Percentiles rank a stretch among this genome's conserved stretches.
Evolutionary conservation across 805 yeast genomes (phyloP).

Genomic region (Ogataea ramenticola): DNA sequence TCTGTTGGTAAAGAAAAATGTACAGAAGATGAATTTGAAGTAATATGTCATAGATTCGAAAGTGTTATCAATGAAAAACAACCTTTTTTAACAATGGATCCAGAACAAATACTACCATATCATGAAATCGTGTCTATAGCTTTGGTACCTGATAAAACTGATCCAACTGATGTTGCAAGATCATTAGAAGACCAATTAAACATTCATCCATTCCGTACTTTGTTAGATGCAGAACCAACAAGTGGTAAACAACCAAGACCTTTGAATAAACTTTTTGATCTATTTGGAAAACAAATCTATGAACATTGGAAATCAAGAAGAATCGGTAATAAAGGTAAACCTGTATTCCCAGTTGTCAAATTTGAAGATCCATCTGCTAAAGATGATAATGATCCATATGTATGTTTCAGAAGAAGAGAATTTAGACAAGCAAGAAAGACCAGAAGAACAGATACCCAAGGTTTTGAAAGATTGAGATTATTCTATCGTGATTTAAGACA

Average conservation of each 20-base stretch:
- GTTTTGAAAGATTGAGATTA: slow-evolving; percentile 72
- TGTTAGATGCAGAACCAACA: slow-evolving; percentile 42
- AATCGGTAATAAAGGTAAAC: slow-evolving; percentile 58
- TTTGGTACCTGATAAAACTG: slow-evolving; percentile 34
- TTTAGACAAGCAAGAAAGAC: slow-evolving; percentile 94
- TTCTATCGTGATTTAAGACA: slow-evolving; percentile 70
- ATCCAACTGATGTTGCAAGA: slow-evolving; percentile 52
- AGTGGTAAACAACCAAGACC: slow-evolving; percentile 35
- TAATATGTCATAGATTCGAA: slow-evolving; percentile 68
- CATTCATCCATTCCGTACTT: slow-evolving; percentile 49
- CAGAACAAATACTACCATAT: slow-evolving; percentile 61
- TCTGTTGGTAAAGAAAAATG: slow-evolving; percentile 33
- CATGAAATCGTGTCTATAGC: slow-evolving; percentile 58
- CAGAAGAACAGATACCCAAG: slow-evolving; percentile 85
- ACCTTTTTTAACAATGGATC: slow-evolving; percentile 84
- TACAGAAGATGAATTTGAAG: slow-evolving; percentile 82
- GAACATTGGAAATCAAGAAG: slow-evolving; percentile 78
- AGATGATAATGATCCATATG: slow-evolving; percentile 91
- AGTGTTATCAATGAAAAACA: slow-evolving; percentile 69
- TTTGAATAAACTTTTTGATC: slow-evolving; percentile 38
- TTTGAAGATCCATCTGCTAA: slow-evolving; percentile 77
- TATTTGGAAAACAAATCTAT: slow-evolving; percentile 63
- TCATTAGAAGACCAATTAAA: slow-evolving; percentile 49
- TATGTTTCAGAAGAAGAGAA: slow-evolving; percentile 92
- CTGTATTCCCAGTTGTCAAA: slow-evolving; percentile 67